Base-by-base conservation (phyloP, 1,284 basidiomycete genomes). In the Cystobasidium sp. region DNA sequence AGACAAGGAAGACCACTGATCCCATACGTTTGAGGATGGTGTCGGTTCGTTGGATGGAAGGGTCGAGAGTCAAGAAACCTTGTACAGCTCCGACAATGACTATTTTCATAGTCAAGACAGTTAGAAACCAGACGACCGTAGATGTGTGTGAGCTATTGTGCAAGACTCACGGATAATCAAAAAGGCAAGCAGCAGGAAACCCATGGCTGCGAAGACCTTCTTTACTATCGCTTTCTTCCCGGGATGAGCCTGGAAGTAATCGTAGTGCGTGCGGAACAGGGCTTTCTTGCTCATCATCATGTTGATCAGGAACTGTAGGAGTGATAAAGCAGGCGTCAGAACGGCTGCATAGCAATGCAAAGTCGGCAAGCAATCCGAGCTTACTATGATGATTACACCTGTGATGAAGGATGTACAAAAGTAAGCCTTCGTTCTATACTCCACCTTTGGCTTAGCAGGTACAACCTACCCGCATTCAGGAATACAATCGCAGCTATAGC, bases 11-110 rank as follows among this genome's bases (percentile, higher is more conserved):
- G 16, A 63, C 70, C 7, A 61, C 49, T 5, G 52, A 16, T 10
- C 70, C 70, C 46, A 73, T 55, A 8, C 53, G 31, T 41, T 58
- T 65, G 41, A 73, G 70, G 16, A 55, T 73, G 4, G 70, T 58
- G 49, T 73, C 70, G 6, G 31, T 66, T 10, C 46, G 41, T 22
- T 66, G 62, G 16, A 65, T 51, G 9, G 9, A 37, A 6, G 47
- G 41, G n/a, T 71, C 47, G 47, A 44, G 44, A 8, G 62, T 73
- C 22, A 73, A 20, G 53, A 73, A 73, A 2, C 70, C 52, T 66
- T 73, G 70, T 14, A 73, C 63, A 41, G 70, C 70, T 14, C 70
- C 70, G 16, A 59, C 55, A 46, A 73, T 73, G n/a, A 62, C 70
- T 73, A 37, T 18, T 18, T 18, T 39, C 1, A 8, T 3, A n/a